Evolutionary conservation across 129 eudicot genomes (phyloP), one percentile per base, ranked within the genome.

Genomic region (Flaveria ramosissima): DNA sequence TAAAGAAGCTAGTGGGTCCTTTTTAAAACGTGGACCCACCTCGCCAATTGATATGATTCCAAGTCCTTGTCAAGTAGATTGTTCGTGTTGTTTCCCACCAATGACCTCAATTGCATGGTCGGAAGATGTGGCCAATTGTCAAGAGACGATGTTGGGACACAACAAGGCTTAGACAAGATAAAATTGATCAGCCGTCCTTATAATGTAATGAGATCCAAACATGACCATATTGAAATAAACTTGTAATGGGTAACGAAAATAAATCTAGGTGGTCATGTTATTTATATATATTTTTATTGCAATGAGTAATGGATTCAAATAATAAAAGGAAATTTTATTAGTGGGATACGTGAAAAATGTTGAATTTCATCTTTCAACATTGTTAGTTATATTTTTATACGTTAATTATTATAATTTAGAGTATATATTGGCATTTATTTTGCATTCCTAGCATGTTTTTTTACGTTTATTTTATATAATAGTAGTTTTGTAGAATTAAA

Each of bases 61-160:
- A 43, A 78, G 46, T 48, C 78, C 89, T 16, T 92, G 97, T 62
- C 62, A 68, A 74, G 82, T 79, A 15, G 77, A 47, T 7, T 92
- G 97, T 48, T 21, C 78, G 0, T 92, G 97, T 51, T 92, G 96
- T 81, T 92, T 89, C 76, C 96, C 93, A 4, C 83, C 88, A 60
- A 87, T 84, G 82, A 88, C 93, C 51, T 77, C 79, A 7, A 89
- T 92, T 27, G 88, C 86, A 26, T 92, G 96, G 96, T 66, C 92
- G 3, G 77, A 74, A 43, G 77, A 76, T 45, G 50, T 64, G 32
- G 24, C 39, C 3, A 52, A 45, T 26, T 70, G 43, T 21, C 55
- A 27, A 27, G 42, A 26, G 41, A 6, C 17, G 20, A 24, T 19
- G 67, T n/a, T n/a, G 73, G 68, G 67, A 60, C 73, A 30, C 27